Evolutionary conservation across 148 eudicot species (phyloP).

Genomic region (Cornus kousa): DNA sequence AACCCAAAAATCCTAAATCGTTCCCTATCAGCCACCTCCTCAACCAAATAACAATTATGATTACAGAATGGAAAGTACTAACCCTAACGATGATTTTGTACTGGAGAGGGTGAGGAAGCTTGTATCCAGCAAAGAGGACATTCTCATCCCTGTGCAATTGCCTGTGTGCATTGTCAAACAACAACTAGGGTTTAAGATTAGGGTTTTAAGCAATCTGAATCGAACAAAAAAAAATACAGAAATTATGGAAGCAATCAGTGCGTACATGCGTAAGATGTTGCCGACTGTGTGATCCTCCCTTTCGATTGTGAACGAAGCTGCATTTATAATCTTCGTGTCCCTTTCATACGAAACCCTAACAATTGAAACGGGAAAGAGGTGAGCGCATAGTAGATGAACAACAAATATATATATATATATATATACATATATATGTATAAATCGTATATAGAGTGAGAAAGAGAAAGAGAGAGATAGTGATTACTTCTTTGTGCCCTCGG

Average conservation of each 20-base stretch:
- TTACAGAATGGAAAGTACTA: slow-evolving; percentile 22
- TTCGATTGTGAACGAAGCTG: slow-evolving; percentile 93
- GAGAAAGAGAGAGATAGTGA: not conserved
- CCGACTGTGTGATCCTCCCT: slow-evolving; percentile 97
- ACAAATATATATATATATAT: not conserved
- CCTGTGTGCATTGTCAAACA: slow-evolving; percentile 38
- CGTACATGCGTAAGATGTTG: slow-evolving; percentile 87
- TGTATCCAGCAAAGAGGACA: slow-evolving; percentile 94
- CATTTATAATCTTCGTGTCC: slow-evolving; percentile 94
- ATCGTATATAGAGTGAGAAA: not conserved
- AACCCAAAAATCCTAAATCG: not conserved
- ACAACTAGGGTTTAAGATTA: slow-evolving; percentile 5
- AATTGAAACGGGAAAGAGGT: not conserved
- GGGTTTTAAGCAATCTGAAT: not conserved
- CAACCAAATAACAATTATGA: not conserved
- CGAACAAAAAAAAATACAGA: not conserved
- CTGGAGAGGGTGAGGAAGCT: slow-evolving; percentile 98
- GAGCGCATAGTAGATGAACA: not conserved
- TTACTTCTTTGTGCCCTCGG: slow-evolving; percentile 93
- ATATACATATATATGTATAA: not conserved
- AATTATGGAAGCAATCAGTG: not conserved
- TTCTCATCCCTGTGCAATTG: slow-evolving; percentile 90
- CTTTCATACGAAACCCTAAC: slow-evolving; percentile 91
- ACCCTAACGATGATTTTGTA: slow-evolving; percentile 94
- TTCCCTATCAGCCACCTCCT: too few species aligned